These are phyloP conservation scores for Spencermartinsiella europaea DNA, from an alignment of 805 yeast genomes.

Conservation along the genomic window DNA sequence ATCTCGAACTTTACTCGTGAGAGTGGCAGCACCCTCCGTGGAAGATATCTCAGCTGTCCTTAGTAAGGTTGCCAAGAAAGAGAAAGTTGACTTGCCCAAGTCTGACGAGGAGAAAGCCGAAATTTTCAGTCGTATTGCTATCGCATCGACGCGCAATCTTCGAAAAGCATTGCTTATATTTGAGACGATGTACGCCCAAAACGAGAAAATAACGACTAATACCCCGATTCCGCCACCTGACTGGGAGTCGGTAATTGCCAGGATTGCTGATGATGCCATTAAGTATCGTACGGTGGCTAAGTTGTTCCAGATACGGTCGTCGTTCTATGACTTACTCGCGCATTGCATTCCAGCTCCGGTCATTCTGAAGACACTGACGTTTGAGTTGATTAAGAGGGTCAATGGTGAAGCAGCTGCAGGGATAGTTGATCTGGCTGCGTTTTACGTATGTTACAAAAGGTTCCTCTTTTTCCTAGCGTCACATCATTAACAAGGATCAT, in stretches of 20 bases:
- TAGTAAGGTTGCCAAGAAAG: slow-evolving; percentile 50
- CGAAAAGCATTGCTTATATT: slow-evolving; percentile 72
- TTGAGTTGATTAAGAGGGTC: slow-evolving; percentile 30
- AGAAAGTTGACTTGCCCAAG: slow-evolving; percentile 40
- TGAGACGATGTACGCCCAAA: slow-evolving; percentile 59
- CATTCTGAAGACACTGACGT: slow-evolving; percentile 59
- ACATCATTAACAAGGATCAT: slow-evolving; percentile 49
- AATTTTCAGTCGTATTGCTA: slow-evolving; percentile 49
- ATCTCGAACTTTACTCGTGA: slow-evolving; percentile 83
- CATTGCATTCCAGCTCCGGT: slow-evolving; percentile 90
- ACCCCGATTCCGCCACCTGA: slow-evolving; percentile 67
- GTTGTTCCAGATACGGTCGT: slow-evolving; percentile 52
- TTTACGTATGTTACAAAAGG: slow-evolving; percentile 31
- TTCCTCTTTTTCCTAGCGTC: background rate
- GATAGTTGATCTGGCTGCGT: slow-evolving; percentile 54
- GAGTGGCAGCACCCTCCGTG: slow-evolving; percentile 75
- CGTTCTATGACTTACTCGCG: slow-evolving; percentile 73
- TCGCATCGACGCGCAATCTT: slow-evolving; percentile 60
- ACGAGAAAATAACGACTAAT: slow-evolving; percentile 25
- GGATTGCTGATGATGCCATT: slow-evolving; percentile 55
- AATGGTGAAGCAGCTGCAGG: slow-evolving; percentile 24
- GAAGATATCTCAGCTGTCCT: slow-evolving; percentile 57
- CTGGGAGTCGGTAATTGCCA: slow-evolving; percentile 79
- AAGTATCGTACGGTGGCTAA: slow-evolving; percentile 54
- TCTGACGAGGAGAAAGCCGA: slow-evolving; percentile 36